Evolutionary conservation across 805 yeast genomes (phyloP), one percentile per base, ranked within the genome.

Genomic region (Myxozyma monticola): DNA sequence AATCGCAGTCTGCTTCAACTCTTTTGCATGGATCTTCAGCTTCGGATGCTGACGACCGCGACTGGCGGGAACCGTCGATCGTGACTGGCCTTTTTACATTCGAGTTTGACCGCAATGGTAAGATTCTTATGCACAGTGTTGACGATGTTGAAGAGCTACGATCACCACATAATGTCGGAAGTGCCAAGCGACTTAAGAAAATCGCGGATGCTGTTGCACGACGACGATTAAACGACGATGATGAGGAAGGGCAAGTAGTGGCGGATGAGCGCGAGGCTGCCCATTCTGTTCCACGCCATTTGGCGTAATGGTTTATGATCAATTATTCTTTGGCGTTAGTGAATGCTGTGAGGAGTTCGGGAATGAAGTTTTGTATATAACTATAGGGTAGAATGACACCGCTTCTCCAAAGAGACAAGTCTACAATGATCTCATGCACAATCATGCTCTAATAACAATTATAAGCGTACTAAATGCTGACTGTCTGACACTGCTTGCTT

Each of bases 141-240:
- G 59, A 54, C 33, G 59, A 54, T 31, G 28, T 54, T 9, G 48
- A 54, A 37, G 59, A 54, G 35, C 22, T 54, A 12, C 36, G 54
- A 21, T 21, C 34, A 25, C 48, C 46, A 20, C 25, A 42, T 9
- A 25, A 26, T n/a, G 36, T 7, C 15, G 14, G 14, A 17, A 20
- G 42, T 44, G n/a, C 31, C 9, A 24, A 24, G 8, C 25, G 53
- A 15, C 26, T 49, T 4, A 43, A 49, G n/a, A 49, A 49, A 30
- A 22, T 49, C 7, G 53, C 53, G 1, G 45, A 38, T 17, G 53
- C 20, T 2, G 53, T 49, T 15, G 37, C 45, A 5, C 33, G 49
- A 14, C 37, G 37, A 2, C 24, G 41, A 12, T 30, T 24, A 4
- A 37, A 25, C 9, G 34, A 38, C 6, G 48, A 48, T 28, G 52